Evolutionary conservation across 108 stramenopile genomes (phyloP).

Genomic region (Nitzschia sp.): DNA sequence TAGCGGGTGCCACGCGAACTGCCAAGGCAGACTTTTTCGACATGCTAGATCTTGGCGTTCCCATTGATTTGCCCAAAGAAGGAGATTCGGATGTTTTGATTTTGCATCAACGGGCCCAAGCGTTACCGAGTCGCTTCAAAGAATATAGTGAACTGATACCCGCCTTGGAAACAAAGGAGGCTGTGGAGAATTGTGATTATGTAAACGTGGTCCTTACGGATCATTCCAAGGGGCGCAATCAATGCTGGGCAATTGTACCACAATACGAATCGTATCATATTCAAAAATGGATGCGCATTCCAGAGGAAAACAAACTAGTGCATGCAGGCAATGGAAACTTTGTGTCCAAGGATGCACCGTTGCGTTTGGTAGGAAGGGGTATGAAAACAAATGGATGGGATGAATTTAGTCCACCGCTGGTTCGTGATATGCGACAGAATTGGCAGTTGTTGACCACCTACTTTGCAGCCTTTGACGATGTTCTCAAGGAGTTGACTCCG

Average conservation of each 20-base stretch:
- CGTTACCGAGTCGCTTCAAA: conserved; percentile 44
- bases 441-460: conserved; percentile 59
- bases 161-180: conserved; percentile 24
- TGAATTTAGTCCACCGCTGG: conserved; percentile 48
- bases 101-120: conserved; percentile 45
- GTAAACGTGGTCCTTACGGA: conserved; percentile 71
- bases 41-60: conserved; percentile 66
- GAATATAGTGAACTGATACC: background rate
- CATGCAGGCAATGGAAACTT: background rate
- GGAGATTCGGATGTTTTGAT: conserved; percentile 67
- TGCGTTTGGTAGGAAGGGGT: conserved; percentile 60
- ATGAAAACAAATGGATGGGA: conserved; percentile 53
- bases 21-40: conserved; percentile 60
- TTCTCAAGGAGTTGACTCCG: conserved; percentile 49
- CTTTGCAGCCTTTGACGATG: conserved; percentile 49
- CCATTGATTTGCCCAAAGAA: conserved; percentile 32
- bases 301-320: background rate
- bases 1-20: conserved; percentile 43
- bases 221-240: conserved; percentile 22
- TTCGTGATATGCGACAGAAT: conserved; percentile 30
- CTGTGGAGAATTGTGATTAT: conserved; percentile 69
- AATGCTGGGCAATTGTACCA: conserved; percentile 74
- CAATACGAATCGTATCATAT: conserved; percentile 82
- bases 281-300: conserved; percentile 70
- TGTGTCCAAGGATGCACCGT: conserved; percentile 28